These are phyloP conservation scores for Claviceps sp. DNA, from an alignment of 2,329 filamentous ascomycete species.

Conservation along the genomic window DNA sequence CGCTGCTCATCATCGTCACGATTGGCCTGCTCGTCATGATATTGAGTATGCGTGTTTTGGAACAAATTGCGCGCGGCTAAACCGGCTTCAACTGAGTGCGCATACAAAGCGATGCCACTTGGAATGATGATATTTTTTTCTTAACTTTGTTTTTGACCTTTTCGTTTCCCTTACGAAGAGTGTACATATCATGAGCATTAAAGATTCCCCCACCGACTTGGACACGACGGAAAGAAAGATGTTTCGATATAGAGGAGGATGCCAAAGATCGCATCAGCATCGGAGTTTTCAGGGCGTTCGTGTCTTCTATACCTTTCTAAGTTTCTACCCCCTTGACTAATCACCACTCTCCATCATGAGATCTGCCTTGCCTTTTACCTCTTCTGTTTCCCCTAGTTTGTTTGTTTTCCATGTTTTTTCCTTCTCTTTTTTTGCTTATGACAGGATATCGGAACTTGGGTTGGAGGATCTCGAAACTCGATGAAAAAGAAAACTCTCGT, in stretches of 20 bases:
- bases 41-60: constrained; percentile 72
- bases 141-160: background rate
- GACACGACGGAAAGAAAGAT: constrained; percentile 3
- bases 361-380: background rate
- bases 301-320: background rate
- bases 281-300: constrained; percentile 17
- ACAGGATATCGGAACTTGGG: background rate
- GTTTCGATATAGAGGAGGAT: constrained; percentile 4
- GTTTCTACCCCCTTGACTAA: background rate
- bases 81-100: background rate
- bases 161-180: background rate
- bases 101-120: background rate
- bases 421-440: background rate
- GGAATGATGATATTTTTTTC: background rate
- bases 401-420: background rate
- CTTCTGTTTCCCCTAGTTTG: background rate
- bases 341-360: background rate
- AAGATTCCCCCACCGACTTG: constrained; percentile 12
- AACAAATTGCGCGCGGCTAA: constrained; percentile 34
- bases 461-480: background rate
- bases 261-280: constrained; percentile 18
- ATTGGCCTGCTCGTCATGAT: constrained; percentile 95
- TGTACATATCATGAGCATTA: constrained; percentile 6
- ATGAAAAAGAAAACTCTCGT: background rate
- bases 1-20: constrained; percentile 84